phyloP scores from a whole-genome alignment of 2,329 filamentous ascomycete genomes.

The Curvularia spicifera region DNA sequence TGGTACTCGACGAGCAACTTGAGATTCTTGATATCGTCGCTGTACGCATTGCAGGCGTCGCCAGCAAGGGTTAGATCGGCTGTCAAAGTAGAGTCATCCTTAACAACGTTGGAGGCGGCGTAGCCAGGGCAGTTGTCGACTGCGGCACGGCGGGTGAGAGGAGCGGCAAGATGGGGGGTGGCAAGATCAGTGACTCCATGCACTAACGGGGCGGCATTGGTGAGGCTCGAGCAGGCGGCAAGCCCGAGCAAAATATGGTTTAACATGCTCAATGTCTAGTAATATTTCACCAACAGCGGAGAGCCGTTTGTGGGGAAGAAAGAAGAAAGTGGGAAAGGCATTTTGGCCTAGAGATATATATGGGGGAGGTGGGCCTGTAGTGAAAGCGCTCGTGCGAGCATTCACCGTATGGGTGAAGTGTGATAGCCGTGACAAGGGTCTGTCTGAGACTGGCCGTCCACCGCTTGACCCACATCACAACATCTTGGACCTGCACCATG shows the following conservation, averaged over 20 bases:
- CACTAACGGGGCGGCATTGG: conserved; percentile 25
- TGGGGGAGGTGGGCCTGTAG: not conserved
- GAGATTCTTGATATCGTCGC: conserved; percentile 62
- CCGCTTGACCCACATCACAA: conserved; percentile 21
- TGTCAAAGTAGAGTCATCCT: conserved; percentile 63
- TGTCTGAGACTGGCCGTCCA: conserved; percentile 14
- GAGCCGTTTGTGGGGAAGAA: conserved; percentile 6
- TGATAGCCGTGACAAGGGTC: conserved; percentile 2
- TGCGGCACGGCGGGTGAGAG: conserved; percentile 22
- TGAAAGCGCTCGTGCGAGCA: conserved; percentile 4
- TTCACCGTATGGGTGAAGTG: conserved; percentile 7
- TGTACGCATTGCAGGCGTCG: conserved; percentile 66
- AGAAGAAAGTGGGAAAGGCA: not conserved
- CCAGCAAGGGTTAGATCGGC: conserved; percentile 75
- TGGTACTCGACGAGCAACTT: conserved; percentile 68
- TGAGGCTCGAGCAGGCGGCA: conserved; percentile 22
- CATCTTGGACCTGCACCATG: not conserved
- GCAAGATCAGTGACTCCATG: conserved; percentile 7
- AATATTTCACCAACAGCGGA: conserved; percentile 8
- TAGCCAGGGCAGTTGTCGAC: conserved; percentile 71
- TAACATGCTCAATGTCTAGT: conserved; percentile 23
- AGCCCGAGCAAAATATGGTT: conserved; percentile 26
- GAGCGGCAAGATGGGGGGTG: conserved; percentile 6
- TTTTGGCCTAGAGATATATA: conserved; percentile 16
- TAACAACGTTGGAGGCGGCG: conserved; percentile 65